phyloP scores from a whole-genome alignment of 164 flowering plant species.

The Vitis cinerea region DNA sequence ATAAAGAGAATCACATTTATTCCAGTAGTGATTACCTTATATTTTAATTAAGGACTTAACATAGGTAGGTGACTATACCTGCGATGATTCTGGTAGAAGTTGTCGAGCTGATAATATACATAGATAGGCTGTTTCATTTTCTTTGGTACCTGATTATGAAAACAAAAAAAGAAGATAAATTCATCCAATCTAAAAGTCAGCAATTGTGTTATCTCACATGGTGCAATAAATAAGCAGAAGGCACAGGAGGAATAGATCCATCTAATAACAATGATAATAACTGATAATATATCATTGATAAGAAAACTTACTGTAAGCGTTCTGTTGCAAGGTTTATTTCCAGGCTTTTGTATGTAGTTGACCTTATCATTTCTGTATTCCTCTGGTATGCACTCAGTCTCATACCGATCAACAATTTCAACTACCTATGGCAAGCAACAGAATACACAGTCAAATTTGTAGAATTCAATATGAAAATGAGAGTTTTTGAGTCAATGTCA shows the following conservation, averaged over 20 bases:
- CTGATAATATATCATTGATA: not conserved
- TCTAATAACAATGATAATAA: no score
- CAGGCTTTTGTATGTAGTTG: constrained; percentile 47
- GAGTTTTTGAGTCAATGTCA: not conserved
- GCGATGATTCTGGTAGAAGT: constrained; percentile 85
- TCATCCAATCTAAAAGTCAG: not conserved
- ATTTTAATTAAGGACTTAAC: not conserved
- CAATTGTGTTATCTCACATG: not conserved
- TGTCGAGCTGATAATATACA: constrained; percentile 80
- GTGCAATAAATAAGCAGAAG: no score
- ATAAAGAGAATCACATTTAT: not conserved
- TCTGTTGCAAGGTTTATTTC: constrained; percentile 54
- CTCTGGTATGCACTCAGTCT: constrained; percentile 63
- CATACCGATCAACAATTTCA: constrained; percentile 80
- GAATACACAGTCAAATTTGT: constrained; percentile 12
- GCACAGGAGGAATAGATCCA: no score
- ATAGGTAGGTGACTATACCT: constrained; percentile 34
- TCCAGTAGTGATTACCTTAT: no score
- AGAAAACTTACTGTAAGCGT: constrained; percentile 44
- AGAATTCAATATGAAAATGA: not conserved
- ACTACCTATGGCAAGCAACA: constrained; percentile 57
- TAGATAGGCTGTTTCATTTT: constrained; percentile 73
- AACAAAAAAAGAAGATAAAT: not conserved
- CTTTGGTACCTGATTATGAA: constrained; percentile 49
- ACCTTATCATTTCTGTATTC: constrained; percentile 36